Conservation (phyloP, 805 yeast genomes). For the Candida maltosa region DNA sequence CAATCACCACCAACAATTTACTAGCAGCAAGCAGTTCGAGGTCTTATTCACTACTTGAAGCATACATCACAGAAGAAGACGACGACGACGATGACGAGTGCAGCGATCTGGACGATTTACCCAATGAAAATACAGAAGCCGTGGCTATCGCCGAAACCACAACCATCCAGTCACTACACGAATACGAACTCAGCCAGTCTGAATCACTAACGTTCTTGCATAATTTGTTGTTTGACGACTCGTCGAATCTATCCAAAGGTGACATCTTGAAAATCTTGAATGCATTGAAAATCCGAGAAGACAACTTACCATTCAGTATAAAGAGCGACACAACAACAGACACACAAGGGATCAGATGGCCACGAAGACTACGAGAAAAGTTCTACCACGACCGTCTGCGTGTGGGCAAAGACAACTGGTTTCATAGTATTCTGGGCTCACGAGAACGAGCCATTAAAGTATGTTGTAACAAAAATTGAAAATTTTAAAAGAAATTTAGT, state of each 20-base stretch:
- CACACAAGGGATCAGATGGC: conserved; percentile 37
- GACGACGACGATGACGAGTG: conserved; percentile 4
- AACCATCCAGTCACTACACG: conserved; percentile 10
- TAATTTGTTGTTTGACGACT: conserved; percentile 35
- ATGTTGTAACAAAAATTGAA: conserved; percentile 17
- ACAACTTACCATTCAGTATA: conserved; percentile 27
- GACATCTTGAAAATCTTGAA: conserved; percentile 35
- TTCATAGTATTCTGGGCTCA: conserved; percentile 33
- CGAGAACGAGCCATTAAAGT: conserved; percentile 30
- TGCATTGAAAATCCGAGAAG: conserved; percentile 34
- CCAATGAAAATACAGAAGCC: background rate
- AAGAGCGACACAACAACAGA: conserved; percentile 15
- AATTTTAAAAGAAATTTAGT: conserved; percentile 3
- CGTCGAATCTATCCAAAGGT: conserved; percentile 27
- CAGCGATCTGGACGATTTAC: conserved; percentile 1
- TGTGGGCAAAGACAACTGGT: conserved; percentile 35
- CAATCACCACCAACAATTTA: background rate
- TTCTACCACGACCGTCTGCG: conserved; percentile 31
- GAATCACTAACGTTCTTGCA: conserved; percentile 39
- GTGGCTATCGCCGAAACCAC: background rate
- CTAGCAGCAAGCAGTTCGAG: background rate
- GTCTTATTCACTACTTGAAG: background rate
- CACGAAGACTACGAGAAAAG: conserved; percentile 26
- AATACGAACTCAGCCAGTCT: conserved; percentile 37
- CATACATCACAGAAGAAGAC: conserved; percentile 3